Evolutionary conservation across 805 yeast genomes (phyloP), one percentile per base, ranked within the genome.

Genomic region (Yarrowia sp.): DNA sequence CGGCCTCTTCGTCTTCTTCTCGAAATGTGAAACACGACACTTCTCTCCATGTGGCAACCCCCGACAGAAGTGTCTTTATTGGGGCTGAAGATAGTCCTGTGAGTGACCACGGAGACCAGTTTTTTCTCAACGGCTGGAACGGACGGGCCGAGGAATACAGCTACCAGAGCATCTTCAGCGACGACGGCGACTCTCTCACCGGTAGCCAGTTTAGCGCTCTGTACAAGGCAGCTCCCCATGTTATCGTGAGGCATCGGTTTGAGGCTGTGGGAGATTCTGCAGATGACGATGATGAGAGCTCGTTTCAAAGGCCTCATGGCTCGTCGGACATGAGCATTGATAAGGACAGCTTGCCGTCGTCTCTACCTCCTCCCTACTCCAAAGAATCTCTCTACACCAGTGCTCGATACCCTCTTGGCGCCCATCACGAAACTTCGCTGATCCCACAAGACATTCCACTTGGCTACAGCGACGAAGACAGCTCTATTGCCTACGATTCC

Each of bases 101-200:
- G 9, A 56, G 63, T 19, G 63, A 40, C 7, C 19, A 7, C 10
- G 49, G 24, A 9, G 50, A 58, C 64, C 49, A 43, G 64, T 58
- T 58, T 17, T 58, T 33, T 24, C 64, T 58, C 34, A n/a, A 38
- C 38, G 61, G 33, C 38, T 63, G 67, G 61, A 17, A 34, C 61
- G 56, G 46, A 15, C 19, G 63, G 9, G 65, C n/a, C 9, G 67
- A 40, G 8, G 67, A 39, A 3, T 34, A 50, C 43, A 63, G 30
- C 38, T 50, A 63, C 34, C 46, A 24, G 19, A 33, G 38, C 34
- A 17, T 50, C 30, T 63, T 63, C 67, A 46, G 66, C 15, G 66
- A 53, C 52, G 49, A 66, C 44, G 63, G 47, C n/a, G 68, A 66
- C 33, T 61, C 56, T 20, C 24, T 49, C 47, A 39, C 46, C 0